Conservation (phyloP, 208 protist species). For the Tritrichomonas foetus region DNA sequence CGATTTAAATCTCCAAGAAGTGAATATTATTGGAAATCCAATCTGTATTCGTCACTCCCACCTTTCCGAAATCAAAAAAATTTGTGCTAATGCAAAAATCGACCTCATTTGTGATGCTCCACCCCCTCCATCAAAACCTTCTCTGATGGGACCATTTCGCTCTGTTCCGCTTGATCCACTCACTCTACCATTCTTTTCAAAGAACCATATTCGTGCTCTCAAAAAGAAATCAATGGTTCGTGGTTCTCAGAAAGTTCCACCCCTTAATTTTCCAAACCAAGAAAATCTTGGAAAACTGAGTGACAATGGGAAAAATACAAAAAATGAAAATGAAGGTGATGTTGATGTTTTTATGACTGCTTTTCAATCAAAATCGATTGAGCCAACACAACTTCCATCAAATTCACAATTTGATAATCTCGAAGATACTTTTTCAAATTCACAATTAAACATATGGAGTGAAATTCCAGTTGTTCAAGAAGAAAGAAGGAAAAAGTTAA, state of each 20-base stretch:
- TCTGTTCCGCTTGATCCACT: not conserved
- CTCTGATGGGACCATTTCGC: not conserved
- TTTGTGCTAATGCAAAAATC: not conserved
- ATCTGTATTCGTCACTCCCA: not conserved
- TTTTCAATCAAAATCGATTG: not conserved
- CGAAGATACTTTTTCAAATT: too few species aligned
- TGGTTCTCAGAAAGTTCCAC: not conserved
- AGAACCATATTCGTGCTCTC: not conserved
- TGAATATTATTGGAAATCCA: constrained; percentile 12
- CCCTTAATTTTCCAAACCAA: not conserved
- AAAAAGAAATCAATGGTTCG: not conserved
- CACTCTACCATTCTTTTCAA: not conserved
- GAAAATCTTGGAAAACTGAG: not conserved
- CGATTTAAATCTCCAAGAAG: not conserved
- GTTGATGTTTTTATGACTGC: constrained; percentile 32
- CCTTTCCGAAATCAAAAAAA: not conserved
- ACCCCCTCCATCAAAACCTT: not conserved
- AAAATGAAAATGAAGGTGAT: not conserved
- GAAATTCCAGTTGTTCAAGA: constrained; percentile 7
- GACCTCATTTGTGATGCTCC: not conserved
- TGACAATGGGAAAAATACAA: not conserved
- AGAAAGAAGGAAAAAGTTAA: not conserved
- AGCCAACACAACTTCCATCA: not conserved
- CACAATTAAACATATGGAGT: not conserved
- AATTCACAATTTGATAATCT: not conserved